Conservation (phyloP, 1,139 yeast species). For the Pichia sp. region DNA sequence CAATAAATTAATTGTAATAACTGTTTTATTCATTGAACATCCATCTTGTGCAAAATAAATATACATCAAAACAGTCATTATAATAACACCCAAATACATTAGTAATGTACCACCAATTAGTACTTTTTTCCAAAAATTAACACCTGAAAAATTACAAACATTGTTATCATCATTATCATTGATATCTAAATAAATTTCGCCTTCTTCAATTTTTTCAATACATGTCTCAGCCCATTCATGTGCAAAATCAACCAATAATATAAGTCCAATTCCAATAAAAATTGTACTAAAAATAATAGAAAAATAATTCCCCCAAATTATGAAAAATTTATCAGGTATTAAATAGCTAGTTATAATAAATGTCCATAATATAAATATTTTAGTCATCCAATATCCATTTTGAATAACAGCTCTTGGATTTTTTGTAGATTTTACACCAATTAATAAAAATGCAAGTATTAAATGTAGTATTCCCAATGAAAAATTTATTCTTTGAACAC, state of each 20-base stretch:
- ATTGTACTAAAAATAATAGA: constrained; percentile 80
- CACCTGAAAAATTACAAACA: constrained; percentile 22
- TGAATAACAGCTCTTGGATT: constrained; percentile 81
- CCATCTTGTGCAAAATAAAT: constrained; percentile 78
- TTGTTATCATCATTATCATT: constrained; percentile 34
- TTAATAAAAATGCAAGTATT: constrained; percentile 56
- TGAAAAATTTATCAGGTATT: constrained; percentile 82
- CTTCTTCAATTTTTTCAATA: constrained; percentile 85
- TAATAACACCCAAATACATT: constrained; percentile 73
- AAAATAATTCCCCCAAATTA: constrained; percentile 85
- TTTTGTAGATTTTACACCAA: constrained; percentile 71
- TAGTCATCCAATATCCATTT: constrained; percentile 86
- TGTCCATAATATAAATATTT: constrained; percentile 54
- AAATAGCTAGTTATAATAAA: constrained; percentile 61
- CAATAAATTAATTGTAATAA: constrained; percentile 70
- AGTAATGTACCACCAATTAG: constrained; percentile 79
- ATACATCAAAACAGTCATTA: constrained; percentile 74
- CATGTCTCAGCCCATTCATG: constrained; percentile 99
- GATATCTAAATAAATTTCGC: constrained; percentile 44
- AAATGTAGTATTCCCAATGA: constrained; percentile 81
- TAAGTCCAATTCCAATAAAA: constrained; percentile 84
- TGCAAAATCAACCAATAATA: constrained; percentile 90
- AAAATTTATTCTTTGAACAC: constrained; percentile 85
- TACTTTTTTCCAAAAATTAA: constrained; percentile 68
- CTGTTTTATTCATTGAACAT: constrained; percentile 86